Conservation (phyloP, 2,329 filamentous ascomycete genomes). For the Amauroascus verrucosus region DNA sequence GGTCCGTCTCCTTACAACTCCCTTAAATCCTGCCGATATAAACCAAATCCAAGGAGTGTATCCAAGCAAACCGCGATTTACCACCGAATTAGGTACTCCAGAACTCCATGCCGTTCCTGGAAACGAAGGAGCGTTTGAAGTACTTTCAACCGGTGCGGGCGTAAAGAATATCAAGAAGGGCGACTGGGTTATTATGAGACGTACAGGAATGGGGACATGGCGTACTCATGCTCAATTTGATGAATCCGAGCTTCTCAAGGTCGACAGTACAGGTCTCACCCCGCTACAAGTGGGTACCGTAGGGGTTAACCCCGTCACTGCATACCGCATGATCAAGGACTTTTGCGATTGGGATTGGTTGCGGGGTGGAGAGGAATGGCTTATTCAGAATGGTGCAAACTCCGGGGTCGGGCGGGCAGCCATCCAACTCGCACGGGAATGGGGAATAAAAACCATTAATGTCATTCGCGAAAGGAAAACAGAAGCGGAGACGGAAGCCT, state of each 20-base stretch:
- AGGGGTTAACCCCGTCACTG: conserved; percentile 84
- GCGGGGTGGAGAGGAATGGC: conserved; percentile 66
- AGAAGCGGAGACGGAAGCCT: conserved; percentile 51
- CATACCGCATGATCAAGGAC: conserved; percentile 83
- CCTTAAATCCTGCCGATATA: conserved; percentile 94
- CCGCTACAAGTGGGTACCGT: conserved; percentile 77
- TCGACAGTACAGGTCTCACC: conserved; percentile 61
- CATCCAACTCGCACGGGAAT: conserved; percentile 74
- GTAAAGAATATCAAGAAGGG: conserved; percentile 57
- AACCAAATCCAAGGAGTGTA: conserved; percentile 98
- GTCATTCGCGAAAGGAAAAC: conserved; percentile 65
- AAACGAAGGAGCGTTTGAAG: conserved; percentile 90
- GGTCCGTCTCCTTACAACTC: conserved; percentile 76
- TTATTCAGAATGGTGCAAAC: conserved; percentile 95
- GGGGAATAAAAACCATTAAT: conserved; percentile 87
- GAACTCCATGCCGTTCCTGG: conserved; percentile 54
- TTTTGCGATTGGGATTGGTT: conserved; percentile 51
- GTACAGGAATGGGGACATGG: conserved; percentile 83
- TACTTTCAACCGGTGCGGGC: conserved; percentile 57
- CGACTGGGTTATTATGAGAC: conserved; percentile 88
- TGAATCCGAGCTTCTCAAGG: conserved; percentile 52
- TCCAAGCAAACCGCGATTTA: conserved; percentile 71
- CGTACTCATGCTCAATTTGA: conserved; percentile 71
- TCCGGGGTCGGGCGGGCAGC: conserved; percentile 83
- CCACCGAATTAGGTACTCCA: conserved; percentile 62